phyloP scores from a whole-genome alignment of 2,329 filamentous ascomycete genomes.

The Chaetoscypha palmicola region DNA sequence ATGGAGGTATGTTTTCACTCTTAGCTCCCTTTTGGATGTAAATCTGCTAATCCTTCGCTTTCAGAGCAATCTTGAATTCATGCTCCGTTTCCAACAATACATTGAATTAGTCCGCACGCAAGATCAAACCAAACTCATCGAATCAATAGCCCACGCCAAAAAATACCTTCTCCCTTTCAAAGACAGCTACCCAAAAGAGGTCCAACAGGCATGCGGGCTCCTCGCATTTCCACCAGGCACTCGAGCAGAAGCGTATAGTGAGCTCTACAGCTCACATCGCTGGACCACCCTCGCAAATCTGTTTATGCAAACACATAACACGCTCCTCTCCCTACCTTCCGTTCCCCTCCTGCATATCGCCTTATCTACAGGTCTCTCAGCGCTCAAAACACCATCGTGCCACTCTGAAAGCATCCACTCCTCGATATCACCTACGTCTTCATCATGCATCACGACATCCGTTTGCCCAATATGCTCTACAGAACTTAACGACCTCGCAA shows the following conservation, averaged over 20 bases:
- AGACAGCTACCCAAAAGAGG: conserved; percentile 60
- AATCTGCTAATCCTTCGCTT: conserved; percentile 10
- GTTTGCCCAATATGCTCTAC: conserved; percentile 95
- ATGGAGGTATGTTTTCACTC: conserved; percentile 63
- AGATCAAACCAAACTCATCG: conserved; percentile 56
- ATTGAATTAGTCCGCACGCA: conserved; percentile 77
- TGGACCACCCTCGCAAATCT: conserved; percentile 72
- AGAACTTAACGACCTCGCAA: conserved; percentile 86
- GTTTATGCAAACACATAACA: conserved; percentile 82
- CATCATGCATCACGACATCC: conserved; percentile 42
- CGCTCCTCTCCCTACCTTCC: conserved; percentile 72
- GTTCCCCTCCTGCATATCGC: conserved; percentile 85
- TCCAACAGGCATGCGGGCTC: conserved; percentile 69
- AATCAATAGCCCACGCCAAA: conserved; percentile 75
- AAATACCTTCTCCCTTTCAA: conserved; percentile 70
- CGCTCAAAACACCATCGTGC: conserved; percentile 91
- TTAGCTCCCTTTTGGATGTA: too few species aligned
- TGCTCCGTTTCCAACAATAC: conserved; percentile 88
- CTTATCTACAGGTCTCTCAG: conserved; percentile 82
- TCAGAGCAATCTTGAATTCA: conserved; percentile 80
- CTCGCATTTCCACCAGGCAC: conserved; percentile 65
- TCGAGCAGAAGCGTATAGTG: conserved; percentile 49
- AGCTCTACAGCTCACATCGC: conserved; percentile 65
- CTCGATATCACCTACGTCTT: conserved; percentile 28
- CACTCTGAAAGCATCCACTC: conserved; percentile 47